phyloP scores from a whole-genome alignment of 2,329 filamentous ascomycete genomes.

The Gaeumannomyces sp. region DNA sequence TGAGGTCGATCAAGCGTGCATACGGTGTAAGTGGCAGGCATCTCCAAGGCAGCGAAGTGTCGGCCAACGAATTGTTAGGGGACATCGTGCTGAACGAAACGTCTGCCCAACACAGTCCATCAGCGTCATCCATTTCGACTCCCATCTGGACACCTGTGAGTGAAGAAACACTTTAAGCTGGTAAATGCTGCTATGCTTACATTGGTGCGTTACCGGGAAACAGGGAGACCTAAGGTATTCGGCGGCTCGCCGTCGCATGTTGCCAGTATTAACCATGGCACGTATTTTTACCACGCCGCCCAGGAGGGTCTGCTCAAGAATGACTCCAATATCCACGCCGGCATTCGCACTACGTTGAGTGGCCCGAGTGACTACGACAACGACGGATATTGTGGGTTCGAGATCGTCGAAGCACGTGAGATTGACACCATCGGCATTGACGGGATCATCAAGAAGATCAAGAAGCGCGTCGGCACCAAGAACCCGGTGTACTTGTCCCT shows the following conservation, averaged over 20 bases:
- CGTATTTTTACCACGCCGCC: conserved; percentile 80
- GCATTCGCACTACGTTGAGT: conserved; percentile 75
- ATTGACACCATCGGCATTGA: conserved; percentile 48
- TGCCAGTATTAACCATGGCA: conserved; percentile 78
- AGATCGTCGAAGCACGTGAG: conserved; percentile 68
- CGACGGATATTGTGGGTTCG: conserved; percentile 77
- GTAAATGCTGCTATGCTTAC: neutral
- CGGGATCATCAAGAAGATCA: conserved; percentile 74
- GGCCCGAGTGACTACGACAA: conserved; percentile 78
- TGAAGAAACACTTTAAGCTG: conserved; percentile 23
- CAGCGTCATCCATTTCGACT: conserved; percentile 58
- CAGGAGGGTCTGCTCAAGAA: conserved; percentile 73
- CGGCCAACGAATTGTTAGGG: neutral
- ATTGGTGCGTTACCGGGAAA: conserved; percentile 16
- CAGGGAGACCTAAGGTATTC: conserved; percentile 80
- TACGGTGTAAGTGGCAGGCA: conserved; percentile 34
- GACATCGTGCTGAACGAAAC: neutral
- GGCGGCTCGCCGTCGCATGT: conserved; percentile 72
- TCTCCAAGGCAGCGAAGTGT: too few species aligned
- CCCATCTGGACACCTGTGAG: conserved; percentile 61
- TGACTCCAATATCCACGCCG: conserved; percentile 81
- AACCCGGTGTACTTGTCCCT: conserved; percentile 76
- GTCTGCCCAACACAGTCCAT: conserved; percentile 31
- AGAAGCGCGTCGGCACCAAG: conserved; percentile 64
- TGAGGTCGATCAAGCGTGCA: conserved; percentile 53